These are phyloP conservation scores for Ustilago xerochloae DNA, from an alignment of 1,284 basidiomycete genomes.

Conservation along the genomic window DNA sequence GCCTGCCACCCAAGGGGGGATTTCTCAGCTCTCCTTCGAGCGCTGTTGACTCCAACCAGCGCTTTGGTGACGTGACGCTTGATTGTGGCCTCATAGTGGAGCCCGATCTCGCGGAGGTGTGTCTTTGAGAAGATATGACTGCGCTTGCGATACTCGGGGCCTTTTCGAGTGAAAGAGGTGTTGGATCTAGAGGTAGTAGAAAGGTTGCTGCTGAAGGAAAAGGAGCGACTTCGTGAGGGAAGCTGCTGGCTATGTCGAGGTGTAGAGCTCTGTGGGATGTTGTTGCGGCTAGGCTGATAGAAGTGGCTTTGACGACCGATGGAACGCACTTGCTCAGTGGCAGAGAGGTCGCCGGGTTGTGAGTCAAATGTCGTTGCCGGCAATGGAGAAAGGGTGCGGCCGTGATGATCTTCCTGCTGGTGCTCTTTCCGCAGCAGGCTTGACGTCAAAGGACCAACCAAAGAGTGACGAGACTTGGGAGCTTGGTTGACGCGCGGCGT, in stretches of 20 bases:
- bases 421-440: background rate
- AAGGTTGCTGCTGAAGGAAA: constrained; percentile 17
- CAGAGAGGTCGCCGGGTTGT: constrained; percentile 5
- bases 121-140: constrained; percentile 20
- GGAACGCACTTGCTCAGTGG: constrained; percentile 21
- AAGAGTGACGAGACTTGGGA: background rate
- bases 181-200: background rate
- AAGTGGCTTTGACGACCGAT: constrained; percentile 31
- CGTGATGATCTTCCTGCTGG: background rate
- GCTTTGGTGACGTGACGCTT: constrained; percentile 3
- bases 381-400: background rate
- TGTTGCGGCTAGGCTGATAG: constrained; percentile 12
- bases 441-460: constrained; percentile 21
- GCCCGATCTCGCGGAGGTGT: constrained; percentile 1
- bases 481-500: background rate
- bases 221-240: constrained; percentile 5
- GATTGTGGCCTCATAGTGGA: background rate
- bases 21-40: background rate
- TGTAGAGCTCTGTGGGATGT: background rate
- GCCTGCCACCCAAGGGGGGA: constrained; percentile 5
- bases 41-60: constrained; percentile 4
- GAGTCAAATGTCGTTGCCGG: background rate
- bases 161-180: background rate
- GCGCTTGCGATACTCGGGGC: constrained; percentile 18
- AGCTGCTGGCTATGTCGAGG: background rate